Conservation (phyloP, 768 basidiomycete species). For the Xerocomellus intermedius region DNA sequence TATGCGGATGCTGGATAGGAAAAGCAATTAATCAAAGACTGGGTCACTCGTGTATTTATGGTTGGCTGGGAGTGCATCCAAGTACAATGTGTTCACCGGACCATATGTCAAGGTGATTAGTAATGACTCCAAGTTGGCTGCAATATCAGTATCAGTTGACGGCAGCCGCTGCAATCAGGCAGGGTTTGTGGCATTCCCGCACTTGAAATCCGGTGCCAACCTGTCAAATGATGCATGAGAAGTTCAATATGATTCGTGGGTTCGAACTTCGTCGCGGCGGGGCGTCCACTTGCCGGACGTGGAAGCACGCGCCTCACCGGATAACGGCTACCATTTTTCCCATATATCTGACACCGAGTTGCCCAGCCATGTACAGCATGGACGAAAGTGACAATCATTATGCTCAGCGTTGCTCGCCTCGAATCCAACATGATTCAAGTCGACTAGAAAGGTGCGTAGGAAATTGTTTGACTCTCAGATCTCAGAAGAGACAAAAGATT, state of each 20-base stretch:
- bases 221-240: slow-evolving; percentile 14
- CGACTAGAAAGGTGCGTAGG: background rate
- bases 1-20: background rate
- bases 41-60: background rate
- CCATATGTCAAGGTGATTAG: slow-evolving; percentile 13
- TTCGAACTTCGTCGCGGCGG: slow-evolving; percentile 8
- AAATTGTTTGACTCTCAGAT: background rate
- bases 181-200: slow-evolving; percentile 15
- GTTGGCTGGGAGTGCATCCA: background rate
- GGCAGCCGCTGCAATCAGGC: slow-evolving; percentile 11
- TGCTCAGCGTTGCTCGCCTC: background rate
- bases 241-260: slow-evolving; percentile 16
- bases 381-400: background rate
- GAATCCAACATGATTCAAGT: background rate
- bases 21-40: background rate
- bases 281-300: slow-evolving; percentile 14
- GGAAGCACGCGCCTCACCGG: slow-evolving; percentile 24
- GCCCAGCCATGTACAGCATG: background rate
- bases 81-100: slow-evolving; percentile 1
- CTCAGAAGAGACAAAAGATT: slow-evolving; percentile 3
- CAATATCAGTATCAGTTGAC: background rate
- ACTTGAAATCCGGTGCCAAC: background rate
- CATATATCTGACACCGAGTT: background rate
- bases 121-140: background rate
- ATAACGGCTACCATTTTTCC: slow-evolving; percentile 18